These are phyloP conservation scores for Aspergillus uvarum DNA, from an alignment of 2,329 filamentous ascomycete species.

Conservation along the genomic window DNA sequence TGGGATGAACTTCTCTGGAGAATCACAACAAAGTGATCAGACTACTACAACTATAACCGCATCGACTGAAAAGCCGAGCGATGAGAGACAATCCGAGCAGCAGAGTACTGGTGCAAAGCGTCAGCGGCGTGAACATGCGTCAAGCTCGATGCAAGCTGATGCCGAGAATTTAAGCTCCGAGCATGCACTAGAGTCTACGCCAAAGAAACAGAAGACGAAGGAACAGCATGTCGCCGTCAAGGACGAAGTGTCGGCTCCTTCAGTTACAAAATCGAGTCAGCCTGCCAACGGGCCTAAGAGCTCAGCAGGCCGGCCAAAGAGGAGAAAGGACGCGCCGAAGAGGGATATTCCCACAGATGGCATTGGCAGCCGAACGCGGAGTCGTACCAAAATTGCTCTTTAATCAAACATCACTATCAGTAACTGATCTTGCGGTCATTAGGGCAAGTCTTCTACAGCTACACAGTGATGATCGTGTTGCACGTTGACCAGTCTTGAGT, in stretches of 20 bases:
- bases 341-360: conserved; percentile 32
- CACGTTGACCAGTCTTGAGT: not conserved
- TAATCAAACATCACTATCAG: not conserved
- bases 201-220: conserved; percentile 40
- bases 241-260: conserved; percentile 16
- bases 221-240: conserved; percentile 8
- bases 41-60: conserved; percentile 2
- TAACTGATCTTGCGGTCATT: not conserved
- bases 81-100: conserved; percentile 14
- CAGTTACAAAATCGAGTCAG: conserved; percentile 6
- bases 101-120: conserved; percentile 14
- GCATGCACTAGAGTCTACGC: conserved; percentile 23
- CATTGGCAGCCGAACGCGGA: conserved; percentile 41
- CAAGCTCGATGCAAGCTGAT: conserved; percentile 6
- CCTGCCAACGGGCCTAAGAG: conserved; percentile 29
- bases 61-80: not conserved
- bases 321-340: conserved; percentile 29
- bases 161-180: conserved; percentile 14
- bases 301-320: conserved; percentile 33
- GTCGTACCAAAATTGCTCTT: conserved; percentile 34
- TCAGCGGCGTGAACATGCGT: conserved; percentile 31
- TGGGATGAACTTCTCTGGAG: conserved; percentile 13
- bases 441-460: not conserved
- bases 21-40: conserved; percentile 12
- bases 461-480: not conserved